phyloP scores from a whole-genome alignment of 352 stramenopile genomes.

The Phytopythium cucurbitacearum region DNA sequence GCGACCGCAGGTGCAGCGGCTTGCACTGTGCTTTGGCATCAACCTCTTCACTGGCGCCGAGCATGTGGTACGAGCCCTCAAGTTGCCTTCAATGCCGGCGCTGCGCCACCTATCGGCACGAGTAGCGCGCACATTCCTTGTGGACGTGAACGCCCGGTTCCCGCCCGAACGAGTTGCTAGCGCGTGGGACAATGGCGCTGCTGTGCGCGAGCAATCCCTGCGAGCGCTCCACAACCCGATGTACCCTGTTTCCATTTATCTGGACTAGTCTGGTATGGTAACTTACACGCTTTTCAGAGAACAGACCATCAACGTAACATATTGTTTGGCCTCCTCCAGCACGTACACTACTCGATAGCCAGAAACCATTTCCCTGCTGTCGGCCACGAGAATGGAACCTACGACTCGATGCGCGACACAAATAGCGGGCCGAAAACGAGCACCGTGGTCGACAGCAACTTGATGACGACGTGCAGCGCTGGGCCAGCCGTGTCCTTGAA shows the following conservation, averaged over 20 bases:
- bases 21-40: constrained; percentile 44
- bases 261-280: constrained; percentile 4
- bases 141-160: constrained; percentile 20
- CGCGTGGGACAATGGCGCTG: constrained; percentile 35
- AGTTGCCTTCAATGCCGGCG: constrained; percentile 21
- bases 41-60: constrained; percentile 37
- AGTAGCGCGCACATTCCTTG: constrained; percentile 24
- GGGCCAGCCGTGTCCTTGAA: constrained; percentile 97
- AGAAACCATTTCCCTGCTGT: no score
- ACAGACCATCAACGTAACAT: no score
- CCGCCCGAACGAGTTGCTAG: constrained; percentile 9
- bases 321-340: no score
- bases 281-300: no score
- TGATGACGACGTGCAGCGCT: constrained; percentile 98
- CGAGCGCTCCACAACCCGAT: constrained; percentile 32
- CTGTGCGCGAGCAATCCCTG: constrained; percentile 35
- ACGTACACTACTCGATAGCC: no score
- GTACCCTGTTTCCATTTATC: constrained; percentile 48
- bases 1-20: constrained; percentile 7
- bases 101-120: constrained; percentile 24
- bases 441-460: constrained; percentile 94
- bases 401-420: constrained; percentile 61
- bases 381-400: no score
- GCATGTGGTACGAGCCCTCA: constrained; percentile 40
- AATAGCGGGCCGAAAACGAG: constrained; percentile 92